Conservation (phyloP, 768 basidiomycete species). For the Boletus eberwhitei region DNA sequence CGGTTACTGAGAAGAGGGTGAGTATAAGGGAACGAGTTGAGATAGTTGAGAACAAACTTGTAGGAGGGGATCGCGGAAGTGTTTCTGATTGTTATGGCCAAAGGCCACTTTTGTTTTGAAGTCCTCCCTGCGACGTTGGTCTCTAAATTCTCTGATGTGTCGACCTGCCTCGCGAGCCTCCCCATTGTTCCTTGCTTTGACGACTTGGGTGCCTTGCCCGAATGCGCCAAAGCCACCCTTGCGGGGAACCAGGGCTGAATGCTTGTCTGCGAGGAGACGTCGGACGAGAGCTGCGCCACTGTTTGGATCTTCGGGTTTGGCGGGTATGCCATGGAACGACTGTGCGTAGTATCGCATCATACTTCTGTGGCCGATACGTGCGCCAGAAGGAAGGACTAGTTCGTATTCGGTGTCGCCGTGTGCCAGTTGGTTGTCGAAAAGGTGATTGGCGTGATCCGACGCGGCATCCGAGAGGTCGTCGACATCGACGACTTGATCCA, state of each 20-base stretch:
- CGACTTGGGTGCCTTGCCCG: slow-evolving; percentile 75
- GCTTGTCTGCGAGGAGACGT: slow-evolving; percentile 73
- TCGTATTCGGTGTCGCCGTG: slow-evolving; percentile 83
- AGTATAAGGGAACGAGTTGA: background rate
- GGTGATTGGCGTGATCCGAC: slow-evolving; percentile 36
- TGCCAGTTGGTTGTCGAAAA: slow-evolving; percentile 54
- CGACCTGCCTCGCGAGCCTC: slow-evolving; percentile 91
- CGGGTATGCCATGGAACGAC: slow-evolving; percentile 53
- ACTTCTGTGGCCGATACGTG: slow-evolving; percentile 86
- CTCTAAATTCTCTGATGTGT: slow-evolving; percentile 80
- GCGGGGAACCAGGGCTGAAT: slow-evolving; percentile 78
- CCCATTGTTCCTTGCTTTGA: slow-evolving; percentile 91
- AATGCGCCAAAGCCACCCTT: slow-evolving; percentile 86
- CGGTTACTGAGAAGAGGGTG: slow-evolving; percentile 19
- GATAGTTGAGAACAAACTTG: slow-evolving; percentile 36
- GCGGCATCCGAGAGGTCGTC: slow-evolving; percentile 30
- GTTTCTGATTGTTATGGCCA: slow-evolving; percentile 83
- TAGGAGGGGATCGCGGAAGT: slow-evolving; percentile 71
- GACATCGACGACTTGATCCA: background rate
- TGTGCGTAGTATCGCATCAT: slow-evolving; percentile 87
- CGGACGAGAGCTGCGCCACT: slow-evolving; percentile 77
- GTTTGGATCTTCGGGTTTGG: slow-evolving; percentile 57
- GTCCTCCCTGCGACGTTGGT: slow-evolving; percentile 72
- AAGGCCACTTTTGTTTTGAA: slow-evolving; percentile 84
- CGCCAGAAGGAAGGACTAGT: slow-evolving; percentile 90